A percentile compares a stretch with the other conserved stretches of the same genome.
These are phyloP conservation scores for Lycium barbarum DNA, from an alignment of 257 asterid species.

Conservation along the genomic window DNA sequence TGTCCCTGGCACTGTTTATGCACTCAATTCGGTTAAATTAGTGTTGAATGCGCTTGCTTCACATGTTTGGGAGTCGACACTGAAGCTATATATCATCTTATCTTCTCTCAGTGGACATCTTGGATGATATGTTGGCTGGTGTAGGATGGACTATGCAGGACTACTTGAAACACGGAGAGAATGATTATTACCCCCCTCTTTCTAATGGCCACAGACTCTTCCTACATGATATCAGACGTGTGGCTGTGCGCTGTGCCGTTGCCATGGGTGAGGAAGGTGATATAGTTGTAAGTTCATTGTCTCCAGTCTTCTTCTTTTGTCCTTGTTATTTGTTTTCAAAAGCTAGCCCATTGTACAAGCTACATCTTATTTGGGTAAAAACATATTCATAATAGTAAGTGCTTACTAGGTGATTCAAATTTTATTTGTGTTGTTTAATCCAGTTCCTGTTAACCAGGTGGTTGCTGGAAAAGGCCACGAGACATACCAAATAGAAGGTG, in stretches of 20 bases:
- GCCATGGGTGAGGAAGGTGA: constrained; percentile 99
- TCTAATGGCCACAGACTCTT: constrained; percentile 90
- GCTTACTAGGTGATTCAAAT: neutral
- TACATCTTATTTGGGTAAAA: neutral
- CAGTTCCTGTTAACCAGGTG: constrained; percentile 54
- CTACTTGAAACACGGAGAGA: constrained; percentile 90
- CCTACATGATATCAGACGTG: constrained; percentile 92
- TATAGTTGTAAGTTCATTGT: constrained; percentile 72
- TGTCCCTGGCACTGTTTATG: neutral
- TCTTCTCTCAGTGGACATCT: constrained; percentile 73
- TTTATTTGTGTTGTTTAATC: neutral
- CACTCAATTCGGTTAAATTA: neutral
- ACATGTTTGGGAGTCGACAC: neutral
- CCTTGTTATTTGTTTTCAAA: neutral
- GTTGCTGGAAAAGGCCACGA: constrained; percentile 98
- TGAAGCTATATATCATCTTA: constrained; percentile 28
- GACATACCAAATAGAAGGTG: constrained; percentile 81
- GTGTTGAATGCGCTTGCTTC: neutral
- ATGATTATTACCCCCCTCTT: constrained; percentile 96
- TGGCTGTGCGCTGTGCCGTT: constrained; percentile 95
- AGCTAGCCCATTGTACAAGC: neutral
- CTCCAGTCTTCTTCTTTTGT: constrained; percentile 15
- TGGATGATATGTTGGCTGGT: constrained; percentile 97
- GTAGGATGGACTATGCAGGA: constrained; percentile 98
- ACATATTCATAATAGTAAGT: neutral